Evolutionary conservation across 2,329 filamentous ascomycete genomes (phyloP).

Genomic region (Cadophora gregata): DNA sequence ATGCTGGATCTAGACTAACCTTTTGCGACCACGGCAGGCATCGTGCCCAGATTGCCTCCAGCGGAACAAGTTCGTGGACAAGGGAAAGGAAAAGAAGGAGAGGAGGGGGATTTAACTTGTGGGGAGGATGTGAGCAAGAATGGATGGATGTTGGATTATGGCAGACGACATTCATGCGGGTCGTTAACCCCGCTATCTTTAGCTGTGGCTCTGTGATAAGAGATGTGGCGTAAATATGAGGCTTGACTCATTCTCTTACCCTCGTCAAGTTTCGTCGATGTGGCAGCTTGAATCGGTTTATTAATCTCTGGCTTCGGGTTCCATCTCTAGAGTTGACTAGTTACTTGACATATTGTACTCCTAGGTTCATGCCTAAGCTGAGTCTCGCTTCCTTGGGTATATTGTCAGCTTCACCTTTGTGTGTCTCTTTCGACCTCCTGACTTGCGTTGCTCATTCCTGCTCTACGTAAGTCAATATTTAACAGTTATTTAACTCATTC

Average conservation of each 20-base stretch:
- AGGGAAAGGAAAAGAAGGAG: neutral
- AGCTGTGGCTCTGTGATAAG: neutral
- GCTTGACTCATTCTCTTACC: neutral
- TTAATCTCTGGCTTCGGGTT: too few species aligned
- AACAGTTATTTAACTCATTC: too few species aligned
- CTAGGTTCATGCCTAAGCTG: too few species aligned
- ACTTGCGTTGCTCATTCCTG: too few species aligned
- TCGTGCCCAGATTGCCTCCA: constrained; percentile 30
- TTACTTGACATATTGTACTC: too few species aligned
- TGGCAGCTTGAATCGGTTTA: too few species aligned
- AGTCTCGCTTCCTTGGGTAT: too few species aligned
- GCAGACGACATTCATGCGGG: neutral
- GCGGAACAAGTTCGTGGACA: neutral
- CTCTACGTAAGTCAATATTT: too few species aligned
- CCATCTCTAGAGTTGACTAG: too few species aligned
- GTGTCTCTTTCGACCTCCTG: too few species aligned
- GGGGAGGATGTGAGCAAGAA: neutral
- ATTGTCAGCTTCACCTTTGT: too few species aligned
- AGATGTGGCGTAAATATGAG: neutral
- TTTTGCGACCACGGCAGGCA: constrained; percentile 42
- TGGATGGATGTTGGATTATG: constrained; percentile 2
- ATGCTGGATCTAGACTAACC: constrained; percentile 33
- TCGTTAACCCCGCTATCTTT: constrained; percentile 8
- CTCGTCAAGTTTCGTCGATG: neutral
- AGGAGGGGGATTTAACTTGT: neutral